Evolutionary conservation across 2,329 filamentous ascomycete species (phyloP).

Genomic region (Talaromyces piceae): DNA sequence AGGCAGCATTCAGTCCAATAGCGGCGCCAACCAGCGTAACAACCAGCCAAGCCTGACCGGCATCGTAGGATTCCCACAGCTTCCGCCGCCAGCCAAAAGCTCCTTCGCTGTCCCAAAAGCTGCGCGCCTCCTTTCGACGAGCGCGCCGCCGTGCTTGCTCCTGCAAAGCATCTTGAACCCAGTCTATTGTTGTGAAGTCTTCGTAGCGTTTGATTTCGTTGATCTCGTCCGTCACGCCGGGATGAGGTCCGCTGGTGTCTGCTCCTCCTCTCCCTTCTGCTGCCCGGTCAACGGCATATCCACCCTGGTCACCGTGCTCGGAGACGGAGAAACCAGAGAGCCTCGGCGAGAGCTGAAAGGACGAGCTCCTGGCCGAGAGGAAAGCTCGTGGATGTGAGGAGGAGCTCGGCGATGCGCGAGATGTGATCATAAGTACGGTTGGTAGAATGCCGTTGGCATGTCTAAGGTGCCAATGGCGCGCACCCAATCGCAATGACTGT

Average conservation of each 20-base stretch:
- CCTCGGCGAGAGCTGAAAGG: constrained; percentile 28
- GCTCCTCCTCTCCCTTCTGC: constrained; percentile 25
- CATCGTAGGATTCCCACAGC: constrained; percentile 82
- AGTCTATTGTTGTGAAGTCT: constrained; percentile 95
- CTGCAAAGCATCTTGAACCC: constrained; percentile 93
- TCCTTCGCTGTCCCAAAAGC: constrained; percentile 61
- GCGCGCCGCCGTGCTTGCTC: constrained; percentile 77
- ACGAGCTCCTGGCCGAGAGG: constrained; percentile 22
- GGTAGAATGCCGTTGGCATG: neutral
- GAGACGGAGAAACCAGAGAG: constrained; percentile 50
- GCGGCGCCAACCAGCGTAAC: constrained; percentile 85
- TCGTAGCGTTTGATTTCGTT: constrained; percentile 97
- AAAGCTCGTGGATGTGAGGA: constrained; percentile 21
- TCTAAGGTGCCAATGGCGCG: neutral
- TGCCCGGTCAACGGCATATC: neutral
- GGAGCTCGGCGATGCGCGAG: constrained; percentile 27
- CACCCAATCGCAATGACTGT: neutral
- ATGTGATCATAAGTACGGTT: constrained; percentile 29
- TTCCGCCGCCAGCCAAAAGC: constrained; percentile 73
- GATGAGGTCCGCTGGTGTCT: constrained; percentile 54
- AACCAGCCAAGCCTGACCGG: constrained; percentile 95
- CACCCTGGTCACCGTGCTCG: constrained; percentile 49
- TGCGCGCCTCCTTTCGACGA: constrained; percentile 62
- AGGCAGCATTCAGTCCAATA: constrained; percentile 87
- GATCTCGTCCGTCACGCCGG: constrained; percentile 85